Evolutionary conservation across 768 basidiomycete species (phyloP), one percentile per base, ranked within the genome.

Genomic region (Steccherinum ochraceum): DNA sequence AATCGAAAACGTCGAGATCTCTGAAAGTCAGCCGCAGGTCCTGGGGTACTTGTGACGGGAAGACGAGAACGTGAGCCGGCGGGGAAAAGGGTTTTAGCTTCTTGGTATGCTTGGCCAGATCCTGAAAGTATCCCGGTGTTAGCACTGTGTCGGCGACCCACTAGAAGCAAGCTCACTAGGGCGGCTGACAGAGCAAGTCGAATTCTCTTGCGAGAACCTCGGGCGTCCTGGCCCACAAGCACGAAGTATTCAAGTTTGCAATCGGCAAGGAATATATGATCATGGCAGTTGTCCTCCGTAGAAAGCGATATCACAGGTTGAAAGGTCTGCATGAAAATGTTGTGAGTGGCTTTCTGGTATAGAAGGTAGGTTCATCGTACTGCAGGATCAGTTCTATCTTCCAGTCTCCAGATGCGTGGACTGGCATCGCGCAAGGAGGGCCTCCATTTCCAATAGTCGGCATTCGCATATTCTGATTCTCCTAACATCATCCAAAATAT

Each of bases 401-500:
- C 18, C 16, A 43, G 10, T 43, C 41, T 43, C 41, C 41, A 43
- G 19, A 43, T 43, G 21, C 41, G 41, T 7, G 41, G 41, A 43
- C 21, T 18, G 18, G 41, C 7, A 18, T n/a, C 19, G 10, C 7
- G 10, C 16, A 23, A 5, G 26, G 27, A 30, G 42, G 63, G 65
- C 58, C 84, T 76, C 86, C 88, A 93, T 60, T 64, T 77, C 90
- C 90, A 93, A 63, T 91, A 85, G 56, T 91, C 80, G 1, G 90
- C 90, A 40, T 77, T 81, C 2, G 88, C 88, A 61, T 83, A 90
- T 1, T 77, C 76, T 2, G 80, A 75, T 20, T 87, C 79, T n/a
- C 89, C 89, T 2, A 92, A 72, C 30, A 87, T 77, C 80, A 88
- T 83, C 86, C 90, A 90, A 61, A 93, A 90, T 78, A 90, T 81